Percentiles rank a stretch among this genome's conserved stretches.
phyloP scores from a whole-genome alignment of 2,329 filamentous ascomycete species.

The Sarocladium strictum region DNA sequence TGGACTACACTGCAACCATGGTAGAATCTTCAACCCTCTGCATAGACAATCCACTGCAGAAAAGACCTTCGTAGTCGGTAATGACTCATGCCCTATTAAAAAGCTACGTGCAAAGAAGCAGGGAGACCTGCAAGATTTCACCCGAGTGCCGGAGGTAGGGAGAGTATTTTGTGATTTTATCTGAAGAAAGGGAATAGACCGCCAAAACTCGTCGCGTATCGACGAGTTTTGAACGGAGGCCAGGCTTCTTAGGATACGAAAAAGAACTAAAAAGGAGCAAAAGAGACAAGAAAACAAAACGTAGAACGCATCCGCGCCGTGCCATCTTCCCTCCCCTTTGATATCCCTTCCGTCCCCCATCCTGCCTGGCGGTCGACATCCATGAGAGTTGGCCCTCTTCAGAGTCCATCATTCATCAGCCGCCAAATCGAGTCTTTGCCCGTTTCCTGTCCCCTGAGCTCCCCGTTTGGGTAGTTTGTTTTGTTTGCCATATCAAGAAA shows the following conservation, averaged over 20 bases:
- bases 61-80: no score
- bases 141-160: background rate
- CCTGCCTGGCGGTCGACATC: background rate
- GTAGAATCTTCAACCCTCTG: no score
- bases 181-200: slow-evolving; percentile 10
- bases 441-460: background rate
- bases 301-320: slow-evolving; percentile 10
- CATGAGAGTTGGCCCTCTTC: background rate
- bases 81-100: no score
- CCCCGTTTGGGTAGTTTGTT: slow-evolving; percentile 9
- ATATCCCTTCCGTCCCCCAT: background rate
- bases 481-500: slow-evolving; percentile 10
- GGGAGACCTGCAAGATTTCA: no score
- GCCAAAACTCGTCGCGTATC: background rate
- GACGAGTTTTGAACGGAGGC: background rate
- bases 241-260: slow-evolving; percentile 8
- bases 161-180: slow-evolving; percentile 14
- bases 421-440: background rate
- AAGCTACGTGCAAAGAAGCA: background rate
- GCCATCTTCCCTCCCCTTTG: slow-evolving; percentile 2
- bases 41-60: no score
- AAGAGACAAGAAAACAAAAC: slow-evolving; percentile 15
- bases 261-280: slow-evolving; percentile 14
- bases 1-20: no score
- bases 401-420: slow-evolving; percentile 2